Base-by-base conservation (phyloP, 169 alveolate species). In the Plasmodium knowlesi region DNA sequence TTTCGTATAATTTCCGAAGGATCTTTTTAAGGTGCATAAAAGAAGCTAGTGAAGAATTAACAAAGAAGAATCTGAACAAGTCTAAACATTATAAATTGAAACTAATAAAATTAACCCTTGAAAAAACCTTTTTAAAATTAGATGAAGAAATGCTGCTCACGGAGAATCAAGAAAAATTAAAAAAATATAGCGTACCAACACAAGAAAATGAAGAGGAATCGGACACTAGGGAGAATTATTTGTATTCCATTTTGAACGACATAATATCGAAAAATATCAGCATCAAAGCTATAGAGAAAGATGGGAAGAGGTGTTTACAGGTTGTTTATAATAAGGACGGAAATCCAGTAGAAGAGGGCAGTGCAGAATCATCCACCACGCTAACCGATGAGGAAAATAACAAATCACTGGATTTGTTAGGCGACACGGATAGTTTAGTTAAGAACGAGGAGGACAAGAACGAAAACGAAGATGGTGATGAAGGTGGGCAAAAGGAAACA, bases 1-100 rank as follows among this genome's bases (percentile, higher is more conserved):
- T 97, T 4, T 95, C 98, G 41, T 97, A 96, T 85, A 96, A 98
- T 92, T 97, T 98, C 76, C 95, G 96, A 50, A 76, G 95, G 54
- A 85, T 97, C 8, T 96, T 96, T 67, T 30, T 86, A 76, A 86
- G 34, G 76, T 76, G 93, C 82, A 53, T 86, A 86, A 86, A 86
- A 74, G 93, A 86, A 74, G 83, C 93, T 50, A 86, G 82, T 78
- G 93, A 86, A 41, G 93, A 86, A 54, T 50, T 86, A 39, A 86
- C 28, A 19, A 86, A 86, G 80, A 43, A 86, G 16, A 86, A 86
- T 86, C 34, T 86, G 16, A 46, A 86, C 67, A 76, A 78, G 81
- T 86, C 93, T 2, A 39, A 74, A 86, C 76, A 86, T 86, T 86
- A 74, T 86, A 86, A 86, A 86, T 54, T 86, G 50, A 86, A 86